These are phyloP conservation scores for Leishmania martiniquensis DNA, from an alignment of 208 protist genomes.

Conservation along the genomic window DNA sequence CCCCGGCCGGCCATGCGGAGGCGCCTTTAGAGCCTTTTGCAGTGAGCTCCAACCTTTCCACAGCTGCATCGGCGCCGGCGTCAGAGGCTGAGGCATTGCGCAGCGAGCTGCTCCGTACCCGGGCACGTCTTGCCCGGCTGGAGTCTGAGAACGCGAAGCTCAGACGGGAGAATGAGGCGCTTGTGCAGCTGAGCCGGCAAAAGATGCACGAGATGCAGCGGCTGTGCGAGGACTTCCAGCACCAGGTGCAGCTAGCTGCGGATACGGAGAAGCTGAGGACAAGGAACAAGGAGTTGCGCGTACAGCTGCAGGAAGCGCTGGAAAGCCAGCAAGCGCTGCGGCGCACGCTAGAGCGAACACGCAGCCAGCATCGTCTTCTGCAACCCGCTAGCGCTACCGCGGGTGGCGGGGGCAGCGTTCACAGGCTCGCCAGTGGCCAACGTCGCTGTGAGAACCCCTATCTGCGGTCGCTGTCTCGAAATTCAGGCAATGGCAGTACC, in stretches of 20 bases:
- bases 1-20: not conserved
- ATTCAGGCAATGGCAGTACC: slow-evolving; percentile 4
- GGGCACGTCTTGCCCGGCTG: slow-evolving; percentile 11
- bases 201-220: slow-evolving; percentile 90
- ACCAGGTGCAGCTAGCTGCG: slow-evolving; percentile 37
- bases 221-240: slow-evolving; percentile 77
- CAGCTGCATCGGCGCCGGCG: not conserved
- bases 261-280: slow-evolving; percentile 54
- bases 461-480: slow-evolving; percentile 31
- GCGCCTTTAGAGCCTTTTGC: not conserved
- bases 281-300: slow-evolving; percentile 52
- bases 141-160: slow-evolving; percentile 64
- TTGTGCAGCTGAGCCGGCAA: slow-evolving; percentile 65
- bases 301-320: slow-evolving; percentile 44
- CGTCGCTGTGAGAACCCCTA: slow-evolving; percentile 26
- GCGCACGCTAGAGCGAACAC: slow-evolving; percentile 32
- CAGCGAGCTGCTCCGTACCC: slow-evolving; percentile 27
- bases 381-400: not conserved
- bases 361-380: slow-evolving; percentile 20
- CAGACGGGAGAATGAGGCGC: slow-evolving; percentile 58
- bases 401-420: not conserved
- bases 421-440: slow-evolving; percentile 2
- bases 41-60: not conserved
- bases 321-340: slow-evolving; percentile 40
- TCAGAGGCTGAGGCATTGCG: not conserved